Evolutionary conservation across 2,329 filamentous ascomycete species (phyloP).

Genomic region (Colletotrichum liaoningense): DNA sequence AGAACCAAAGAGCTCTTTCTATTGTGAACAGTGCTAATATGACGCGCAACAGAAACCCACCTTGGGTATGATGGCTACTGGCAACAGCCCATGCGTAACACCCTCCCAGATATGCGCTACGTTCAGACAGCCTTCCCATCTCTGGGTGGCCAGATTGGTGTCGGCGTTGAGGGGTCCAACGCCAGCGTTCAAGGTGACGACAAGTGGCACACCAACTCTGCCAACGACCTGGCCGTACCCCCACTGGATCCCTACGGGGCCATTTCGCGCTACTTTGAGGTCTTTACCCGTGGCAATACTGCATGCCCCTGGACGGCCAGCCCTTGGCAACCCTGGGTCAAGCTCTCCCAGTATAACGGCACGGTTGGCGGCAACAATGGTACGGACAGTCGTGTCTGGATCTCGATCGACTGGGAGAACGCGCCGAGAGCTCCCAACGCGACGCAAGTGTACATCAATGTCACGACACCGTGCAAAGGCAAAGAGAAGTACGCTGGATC

Average conservation of each 20-base stretch:
- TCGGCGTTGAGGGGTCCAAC: constrained; percentile 74
- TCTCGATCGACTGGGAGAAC: constrained; percentile 68
- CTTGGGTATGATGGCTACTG: constrained; percentile 66
- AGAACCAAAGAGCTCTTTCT: accelerated
- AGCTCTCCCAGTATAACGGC: constrained; percentile 61
- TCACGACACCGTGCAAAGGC: constrained; percentile 58
- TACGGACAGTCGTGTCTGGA: constrained; percentile 61
- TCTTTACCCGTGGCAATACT: constrained; percentile 69
- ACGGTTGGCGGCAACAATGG: constrained; percentile 61
- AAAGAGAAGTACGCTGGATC: constrained; percentile 54
- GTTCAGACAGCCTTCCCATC: constrained; percentile 68
- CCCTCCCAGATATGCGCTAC: constrained; percentile 69
- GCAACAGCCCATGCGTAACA: constrained; percentile 81
- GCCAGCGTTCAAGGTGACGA: constrained; percentile 75
- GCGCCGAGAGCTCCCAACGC: constrained; percentile 62
- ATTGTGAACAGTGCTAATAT: background rate
- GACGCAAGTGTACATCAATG: constrained; percentile 62
- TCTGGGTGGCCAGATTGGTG: constrained; percentile 71
- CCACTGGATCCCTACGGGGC: constrained; percentile 70
- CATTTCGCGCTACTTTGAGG: constrained; percentile 68
- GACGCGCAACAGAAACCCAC: constrained; percentile 55
- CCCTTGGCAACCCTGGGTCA: constrained; percentile 61
- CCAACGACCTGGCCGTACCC: constrained; percentile 64
- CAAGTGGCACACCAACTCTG: constrained; percentile 55
- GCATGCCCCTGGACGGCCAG: constrained; percentile 65